These are phyloP conservation scores for Didymosphaeria variabile DNA, from an alignment of 2,329 filamentous ascomycete species.

Conservation along the genomic window DNA sequence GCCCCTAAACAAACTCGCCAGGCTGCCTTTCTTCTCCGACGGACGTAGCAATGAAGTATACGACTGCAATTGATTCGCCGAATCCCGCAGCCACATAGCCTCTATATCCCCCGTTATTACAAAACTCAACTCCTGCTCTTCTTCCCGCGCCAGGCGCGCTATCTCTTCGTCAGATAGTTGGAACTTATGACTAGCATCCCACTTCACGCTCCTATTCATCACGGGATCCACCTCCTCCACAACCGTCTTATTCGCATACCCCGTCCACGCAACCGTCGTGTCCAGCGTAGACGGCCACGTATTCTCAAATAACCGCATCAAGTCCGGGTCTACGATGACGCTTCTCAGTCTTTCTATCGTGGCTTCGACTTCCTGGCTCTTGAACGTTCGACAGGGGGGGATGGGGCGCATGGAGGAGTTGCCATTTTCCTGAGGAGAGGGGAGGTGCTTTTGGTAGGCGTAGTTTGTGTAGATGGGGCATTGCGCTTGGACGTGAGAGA, in stretches of 20 bases:
- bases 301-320: constrained; percentile 75
- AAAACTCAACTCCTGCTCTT: constrained; percentile 68
- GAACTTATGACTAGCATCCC: background rate
- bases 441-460: constrained; percentile 50
- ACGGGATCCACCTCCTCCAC: background rate
- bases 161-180: constrained; percentile 4
- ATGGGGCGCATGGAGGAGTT: constrained; percentile 57
- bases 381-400: constrained; percentile 57
- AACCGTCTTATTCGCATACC: constrained; percentile 60
- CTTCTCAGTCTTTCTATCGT: constrained; percentile 44
- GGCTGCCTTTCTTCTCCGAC: constrained; percentile 58
- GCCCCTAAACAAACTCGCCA: constrained; percentile 73
- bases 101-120: constrained; percentile 67
- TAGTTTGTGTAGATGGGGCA: constrained; percentile 57
- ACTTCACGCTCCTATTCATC: background rate
- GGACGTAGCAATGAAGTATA: constrained; percentile 68
- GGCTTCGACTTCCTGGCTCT: constrained; percentile 52
- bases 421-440: constrained; percentile 53
- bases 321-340: constrained; percentile 63
- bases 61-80: constrained; percentile 75
- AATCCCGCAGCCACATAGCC: constrained; percentile 64
- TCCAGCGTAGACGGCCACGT: constrained; percentile 79
- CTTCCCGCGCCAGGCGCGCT: background rate
- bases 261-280: constrained; percentile 75
- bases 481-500: constrained; percentile 33